Conservation (phyloP, 371 early-diverging fungal species). For the Lichtheimia hyalospora region DNA sequence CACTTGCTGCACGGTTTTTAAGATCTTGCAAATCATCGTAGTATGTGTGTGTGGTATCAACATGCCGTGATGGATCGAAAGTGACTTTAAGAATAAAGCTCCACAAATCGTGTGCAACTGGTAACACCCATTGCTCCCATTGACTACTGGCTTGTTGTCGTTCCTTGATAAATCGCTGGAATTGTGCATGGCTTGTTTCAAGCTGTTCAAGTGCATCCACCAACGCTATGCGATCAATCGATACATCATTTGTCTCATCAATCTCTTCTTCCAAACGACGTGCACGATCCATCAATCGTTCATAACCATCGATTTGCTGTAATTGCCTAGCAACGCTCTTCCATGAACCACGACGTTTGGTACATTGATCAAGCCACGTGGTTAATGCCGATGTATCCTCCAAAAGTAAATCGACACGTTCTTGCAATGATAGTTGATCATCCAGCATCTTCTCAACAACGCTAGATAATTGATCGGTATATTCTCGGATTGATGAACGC, state of each 20-base stretch:
- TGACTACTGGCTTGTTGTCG: constrained; percentile 16
- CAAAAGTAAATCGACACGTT: constrained; percentile 33
- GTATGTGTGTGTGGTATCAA: background rate
- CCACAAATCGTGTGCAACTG: constrained; percentile 33
- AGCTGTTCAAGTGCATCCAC: constrained; percentile 31
- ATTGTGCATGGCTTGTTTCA: constrained; percentile 20
- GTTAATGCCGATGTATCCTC: constrained; percentile 42
- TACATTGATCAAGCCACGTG: constrained; percentile 37
- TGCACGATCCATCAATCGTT: constrained; percentile 22
- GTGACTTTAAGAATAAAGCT: constrained; percentile 35
- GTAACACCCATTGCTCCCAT: constrained; percentile 21
- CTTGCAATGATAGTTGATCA: constrained; percentile 38
- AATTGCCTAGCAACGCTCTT: constrained; percentile 2
- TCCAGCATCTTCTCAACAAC: constrained; percentile 34
- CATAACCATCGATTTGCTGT: constrained; percentile 25
- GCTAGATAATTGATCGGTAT: constrained; percentile 21
- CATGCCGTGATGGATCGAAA: constrained; percentile 19
- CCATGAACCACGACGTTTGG: too few species aligned
- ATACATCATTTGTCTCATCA: constrained; percentile 33
- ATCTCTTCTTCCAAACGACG: constrained; percentile 36
- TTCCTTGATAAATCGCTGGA: constrained; percentile 15
- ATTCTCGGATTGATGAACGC: constrained; percentile 14
- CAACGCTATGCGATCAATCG: constrained; percentile 35
- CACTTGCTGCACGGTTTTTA: background rate
- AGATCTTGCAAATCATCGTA: background rate